These are phyloP conservation scores for Phaeosphaeria sp. DNA, from an alignment of 2,329 filamentous ascomycete genomes.

Conservation along the genomic window DNA sequence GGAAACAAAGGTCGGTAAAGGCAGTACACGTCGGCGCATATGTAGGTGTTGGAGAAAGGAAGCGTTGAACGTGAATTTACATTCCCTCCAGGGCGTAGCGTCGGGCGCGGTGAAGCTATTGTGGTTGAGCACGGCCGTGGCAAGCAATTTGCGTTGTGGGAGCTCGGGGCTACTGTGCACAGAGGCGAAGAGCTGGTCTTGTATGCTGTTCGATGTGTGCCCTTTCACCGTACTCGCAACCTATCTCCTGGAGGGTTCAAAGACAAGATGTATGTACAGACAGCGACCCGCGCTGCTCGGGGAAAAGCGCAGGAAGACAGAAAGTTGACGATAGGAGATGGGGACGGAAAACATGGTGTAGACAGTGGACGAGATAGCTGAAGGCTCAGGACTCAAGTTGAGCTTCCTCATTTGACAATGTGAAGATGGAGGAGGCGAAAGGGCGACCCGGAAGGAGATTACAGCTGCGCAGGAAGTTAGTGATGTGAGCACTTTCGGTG, in stretches of 20 bases:
- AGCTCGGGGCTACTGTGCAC: slow-evolving; percentile 6
- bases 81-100: background rate
- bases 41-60: background rate
- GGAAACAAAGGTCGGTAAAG: background rate
- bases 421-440: background rate
- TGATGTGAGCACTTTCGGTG: background rate
- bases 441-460: background rate
- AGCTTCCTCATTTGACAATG: background rate
- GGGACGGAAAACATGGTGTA: background rate
- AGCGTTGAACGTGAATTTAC: slow-evolving; percentile 4
- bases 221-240: background rate
- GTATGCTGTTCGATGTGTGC: background rate
- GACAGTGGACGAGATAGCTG: background rate
- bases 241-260: background rate
- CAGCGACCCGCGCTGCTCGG: slow-evolving; percentile 12
- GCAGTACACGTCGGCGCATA: slow-evolving; percentile 1
- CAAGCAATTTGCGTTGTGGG: slow-evolving; percentile 5
- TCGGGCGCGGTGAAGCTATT: slow-evolving; percentile 16
- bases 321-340: background rate
- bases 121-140: slow-evolving; percentile 21
- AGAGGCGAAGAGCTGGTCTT: background rate
- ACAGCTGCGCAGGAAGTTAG: background rate
- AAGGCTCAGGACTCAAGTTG: background rate
- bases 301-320: background rate
- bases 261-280: background rate